Conservation (phyloP, 768 basidiomycete genomes). For the Tremella mesenterica region DNA sequence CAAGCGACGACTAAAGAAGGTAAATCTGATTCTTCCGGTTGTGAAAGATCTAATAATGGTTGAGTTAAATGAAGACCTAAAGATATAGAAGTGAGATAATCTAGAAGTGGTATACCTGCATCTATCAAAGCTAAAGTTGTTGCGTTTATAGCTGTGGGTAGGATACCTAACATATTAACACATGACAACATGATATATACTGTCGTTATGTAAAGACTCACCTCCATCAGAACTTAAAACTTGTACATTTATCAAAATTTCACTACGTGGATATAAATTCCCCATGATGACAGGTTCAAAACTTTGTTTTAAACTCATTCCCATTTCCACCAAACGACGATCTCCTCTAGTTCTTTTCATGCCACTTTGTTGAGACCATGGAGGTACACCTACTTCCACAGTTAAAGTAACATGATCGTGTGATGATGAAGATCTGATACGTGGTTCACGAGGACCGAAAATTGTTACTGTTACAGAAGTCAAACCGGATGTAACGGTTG, state of each 20-base stretch:
- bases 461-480: conserved; percentile 82
- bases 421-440: conserved; percentile 64
- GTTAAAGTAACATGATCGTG: conserved; percentile 83
- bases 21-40: conserved; percentile 80
- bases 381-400: conserved; percentile 77
- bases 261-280: conserved; percentile 80
- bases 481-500: conserved; percentile 74
- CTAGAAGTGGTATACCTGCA: conserved; percentile 80
- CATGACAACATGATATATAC: background rate
- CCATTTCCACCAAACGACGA: conserved; percentile 82
- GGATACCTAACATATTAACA: conserved; percentile 50
- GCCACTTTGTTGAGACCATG: conserved; percentile 70
- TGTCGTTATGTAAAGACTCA: conserved; percentile 14
- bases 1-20: conserved; percentile 82
- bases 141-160: conserved; percentile 87
- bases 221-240: conserved; percentile 86
- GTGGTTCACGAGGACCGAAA: conserved; percentile 85
- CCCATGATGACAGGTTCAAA: conserved; percentile 94
- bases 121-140: conserved; percentile 83
- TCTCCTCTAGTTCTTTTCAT: conserved; percentile 70
- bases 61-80: conserved; percentile 66
- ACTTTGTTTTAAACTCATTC: conserved; percentile 77
- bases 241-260: conserved; percentile 89
- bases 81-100: conserved; percentile 83
- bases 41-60: conserved; percentile 77